These are phyloP conservation scores for Aquilaria sinensis DNA, from an alignment of 345 rosid genomes.

Conservation along the genomic window DNA sequence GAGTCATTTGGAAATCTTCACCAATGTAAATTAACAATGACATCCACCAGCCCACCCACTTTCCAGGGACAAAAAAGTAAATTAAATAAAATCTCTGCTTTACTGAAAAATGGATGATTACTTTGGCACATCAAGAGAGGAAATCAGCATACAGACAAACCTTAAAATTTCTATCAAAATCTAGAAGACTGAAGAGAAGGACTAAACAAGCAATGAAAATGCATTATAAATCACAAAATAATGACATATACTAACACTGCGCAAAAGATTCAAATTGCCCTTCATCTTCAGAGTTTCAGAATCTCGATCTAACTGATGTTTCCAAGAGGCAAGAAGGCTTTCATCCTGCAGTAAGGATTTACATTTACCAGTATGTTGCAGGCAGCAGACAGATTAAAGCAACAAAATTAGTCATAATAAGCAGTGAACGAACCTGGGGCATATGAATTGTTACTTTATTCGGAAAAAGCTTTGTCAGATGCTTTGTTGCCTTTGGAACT, in stretches of 20 bases:
- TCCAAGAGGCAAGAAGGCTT: constrained; percentile 64
- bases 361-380: constrained; percentile 7
- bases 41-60: too few relatives aligned
- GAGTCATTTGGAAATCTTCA: too few relatives aligned
- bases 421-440: constrained; percentile 63
- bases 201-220: background rate
- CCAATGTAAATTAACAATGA: too few relatives aligned
- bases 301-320: constrained; percentile 76
- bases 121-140: too few relatives aligned
- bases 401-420: constrained; percentile 7
- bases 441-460: constrained; percentile 82
- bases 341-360: constrained; percentile 56
- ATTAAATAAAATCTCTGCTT: too few relatives aligned
- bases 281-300: constrained; percentile 74
- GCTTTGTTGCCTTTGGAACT: constrained; percentile 62
- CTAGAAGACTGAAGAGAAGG: background rate
- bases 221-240: background rate
- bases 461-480: constrained; percentile 70
- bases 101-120: too few relatives aligned
- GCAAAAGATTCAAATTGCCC: constrained; percentile 63
- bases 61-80: too few relatives aligned
- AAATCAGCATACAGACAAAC: too few relatives aligned
- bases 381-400: background rate
- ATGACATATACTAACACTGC: constrained; percentile 44
- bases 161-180: too few relatives aligned